phyloP scores from a whole-genome alignment of 148 eudicot species.

The Rhododendron vialii region DNA sequence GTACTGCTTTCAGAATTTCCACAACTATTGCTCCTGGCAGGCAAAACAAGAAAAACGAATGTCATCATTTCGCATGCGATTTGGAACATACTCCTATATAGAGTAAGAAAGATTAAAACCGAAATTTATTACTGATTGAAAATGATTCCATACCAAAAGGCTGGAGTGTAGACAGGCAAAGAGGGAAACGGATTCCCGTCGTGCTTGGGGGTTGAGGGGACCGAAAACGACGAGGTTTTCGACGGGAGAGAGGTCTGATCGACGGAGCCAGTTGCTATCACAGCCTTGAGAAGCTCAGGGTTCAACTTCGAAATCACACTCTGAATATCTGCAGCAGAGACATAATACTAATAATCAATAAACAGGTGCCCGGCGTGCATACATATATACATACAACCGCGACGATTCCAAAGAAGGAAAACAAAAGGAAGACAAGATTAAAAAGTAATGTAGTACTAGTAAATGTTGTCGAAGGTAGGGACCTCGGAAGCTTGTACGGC shows the following conservation, averaged over 20 bases:
- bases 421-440: not conserved
- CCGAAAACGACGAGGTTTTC: not conserved
- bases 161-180: slow-evolving; percentile 17
- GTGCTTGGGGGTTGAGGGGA: slow-evolving; percentile 6
- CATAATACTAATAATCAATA: too few species aligned
- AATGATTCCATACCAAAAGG: slow-evolving; percentile 13
- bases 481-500: slow-evolving; percentile 44
- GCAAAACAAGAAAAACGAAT: not conserved
- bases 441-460: too few species aligned
- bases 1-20: slow-evolving; percentile 4
- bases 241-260: not conserved
- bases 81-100: not conserved
- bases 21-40: not conserved
- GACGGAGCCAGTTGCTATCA: slow-evolving; percentile 40
- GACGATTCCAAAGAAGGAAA: too few species aligned
- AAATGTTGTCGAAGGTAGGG: not conserved
- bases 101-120: too few species aligned
- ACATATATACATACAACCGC: too few species aligned
- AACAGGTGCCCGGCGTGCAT: too few species aligned
- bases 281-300: slow-evolving; percentile 56
- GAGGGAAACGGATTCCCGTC: not conserved
- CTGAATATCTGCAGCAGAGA: slow-evolving; percentile 21
- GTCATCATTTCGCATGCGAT: not conserved
- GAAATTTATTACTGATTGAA: not conserved
- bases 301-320: slow-evolving; percentile 54